Base-by-base conservation (phyloP, 148 eudicot genomes). In the Dysphania ambrosioides region DNA sequence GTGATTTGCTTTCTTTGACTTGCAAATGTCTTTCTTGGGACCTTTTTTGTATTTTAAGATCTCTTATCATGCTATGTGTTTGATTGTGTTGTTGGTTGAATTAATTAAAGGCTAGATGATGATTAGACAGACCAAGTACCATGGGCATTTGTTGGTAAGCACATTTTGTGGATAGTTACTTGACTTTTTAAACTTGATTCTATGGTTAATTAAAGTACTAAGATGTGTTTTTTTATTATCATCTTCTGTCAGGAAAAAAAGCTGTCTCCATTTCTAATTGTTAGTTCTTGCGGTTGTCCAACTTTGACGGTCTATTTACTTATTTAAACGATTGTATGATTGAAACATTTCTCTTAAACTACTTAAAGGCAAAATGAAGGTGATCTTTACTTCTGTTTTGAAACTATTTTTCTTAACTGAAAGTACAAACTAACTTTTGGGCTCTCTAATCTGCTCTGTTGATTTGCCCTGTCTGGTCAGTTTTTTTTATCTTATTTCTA, bases 371-470 rank as follows among this genome's bases (percentile, higher is more conserved):
- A 55, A 76, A 49, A 71, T 77, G 75, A 42, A 38, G 27, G 16
- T 77, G 47, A 36, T 82, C 77, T 49, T 66, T 67, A 49, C 59
- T 73, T 78, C 58, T 72, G 80, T 79, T 77, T 80, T 86, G 82
- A 80, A 79, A 75, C 77, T 81, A 85, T 42, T 66, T 68, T 67
- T 73, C 66, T 68, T 72, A 9, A 29, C 84, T 78, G 68, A 16
- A 93, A 93, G 97, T 90, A 89, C 96, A 83, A 38, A 56, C 81
- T 63, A 82, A 75, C 90, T 86, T 90, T 82, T 79, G 51, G 73
- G 71, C 76, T 68, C 80, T 75, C 69, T 71, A 62, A 44, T 73
- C 63, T 32, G 34, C 19, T 66, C 77, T 71, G 72, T 58, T 65
- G 40, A 35, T 42, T 64, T 71, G 40, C 76, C 72, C 75, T 75